These are phyloP conservation scores for Hawksworthiomyces lignivorus DNA, from an alignment of 2,329 filamentous ascomycete species.

Conservation along the genomic window DNA sequence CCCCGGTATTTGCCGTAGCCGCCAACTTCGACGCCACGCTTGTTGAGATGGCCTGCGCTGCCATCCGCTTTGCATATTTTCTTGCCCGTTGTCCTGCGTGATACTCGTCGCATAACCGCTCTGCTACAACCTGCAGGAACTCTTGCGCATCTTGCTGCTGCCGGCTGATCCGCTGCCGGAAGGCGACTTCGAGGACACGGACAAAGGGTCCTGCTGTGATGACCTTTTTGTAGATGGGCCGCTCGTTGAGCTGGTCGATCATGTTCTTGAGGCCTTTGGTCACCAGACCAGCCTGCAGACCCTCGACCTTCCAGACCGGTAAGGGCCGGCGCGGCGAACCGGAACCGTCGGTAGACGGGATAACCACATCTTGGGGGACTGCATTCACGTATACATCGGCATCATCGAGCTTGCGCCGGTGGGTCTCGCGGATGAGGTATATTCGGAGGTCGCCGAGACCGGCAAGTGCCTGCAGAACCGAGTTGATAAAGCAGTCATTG, in stretches of 20 bases:
- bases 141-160: slow-evolving; percentile 98
- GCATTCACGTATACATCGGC: slow-evolving; percentile 64
- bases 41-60: slow-evolving; percentile 8
- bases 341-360: slow-evolving; percentile 3
- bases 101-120: slow-evolving; percentile 90
- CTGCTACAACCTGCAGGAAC: slow-evolving; percentile 87
- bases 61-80: slow-evolving; percentile 39
- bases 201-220: slow-evolving; percentile 86
- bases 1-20: neutral
- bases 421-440: slow-evolving; percentile 87
- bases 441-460: slow-evolving; percentile 81
- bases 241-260: slow-evolving; percentile 84
- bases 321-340: slow-evolving; percentile 20
- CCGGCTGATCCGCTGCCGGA: slow-evolving; percentile 81
- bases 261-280: slow-evolving; percentile 87
- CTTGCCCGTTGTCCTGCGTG: slow-evolving; percentile 74
- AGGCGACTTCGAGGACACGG: slow-evolving; percentile 72
- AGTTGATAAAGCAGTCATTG: slow-evolving; percentile 97
- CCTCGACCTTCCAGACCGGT: slow-evolving; percentile 54
- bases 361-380: slow-evolving; percentile 32
- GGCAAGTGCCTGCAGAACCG: slow-evolving; percentile 84
- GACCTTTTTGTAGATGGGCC: slow-evolving; percentile 87
- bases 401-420: slow-evolving; percentile 74
- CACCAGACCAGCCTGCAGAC: slow-evolving; percentile 72
- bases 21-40: neutral